Conservation (phyloP, 208 protist species). For the Zelonia costaricensis region DNA sequence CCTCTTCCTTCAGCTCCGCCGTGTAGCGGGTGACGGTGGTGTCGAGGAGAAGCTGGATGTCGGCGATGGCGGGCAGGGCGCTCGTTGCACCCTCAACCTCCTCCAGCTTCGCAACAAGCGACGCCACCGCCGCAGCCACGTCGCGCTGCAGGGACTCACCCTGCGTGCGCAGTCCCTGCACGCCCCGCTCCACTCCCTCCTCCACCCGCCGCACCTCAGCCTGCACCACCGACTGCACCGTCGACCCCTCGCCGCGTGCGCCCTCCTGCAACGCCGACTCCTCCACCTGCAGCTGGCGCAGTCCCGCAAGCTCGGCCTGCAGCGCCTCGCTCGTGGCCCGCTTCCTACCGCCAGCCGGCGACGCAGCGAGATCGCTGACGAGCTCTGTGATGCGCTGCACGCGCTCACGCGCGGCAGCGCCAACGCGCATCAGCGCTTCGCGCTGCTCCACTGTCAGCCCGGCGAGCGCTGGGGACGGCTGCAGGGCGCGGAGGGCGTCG, state of each 20-base stretch:
- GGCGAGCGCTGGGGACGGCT: conserved; percentile 8
- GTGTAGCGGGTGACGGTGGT: conserved; percentile 13
- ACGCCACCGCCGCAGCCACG: conserved; percentile 1
- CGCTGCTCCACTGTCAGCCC: conserved; percentile 23
- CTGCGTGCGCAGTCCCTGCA: not conserved
- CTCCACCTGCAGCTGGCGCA: conserved; percentile 21
- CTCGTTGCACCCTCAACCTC: conserved; percentile 7
- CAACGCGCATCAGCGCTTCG: conserved; percentile 10
- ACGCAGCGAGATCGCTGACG: conserved; percentile 3
- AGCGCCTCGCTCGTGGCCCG: not conserved
- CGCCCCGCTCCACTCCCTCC: conserved; percentile 6
- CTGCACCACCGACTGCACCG: conserved; percentile 21
- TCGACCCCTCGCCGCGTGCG: not conserved
- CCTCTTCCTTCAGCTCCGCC: conserved; percentile 8
- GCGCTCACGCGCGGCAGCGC: conserved; percentile 12
- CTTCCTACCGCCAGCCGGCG: not conserved
- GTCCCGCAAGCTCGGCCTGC: conserved; percentile 4
- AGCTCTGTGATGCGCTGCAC: conserved; percentile 11
- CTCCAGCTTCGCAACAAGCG: conserved; percentile 11
- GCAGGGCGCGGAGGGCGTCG: conserved; percentile 21
- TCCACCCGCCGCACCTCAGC: conserved; percentile 15
- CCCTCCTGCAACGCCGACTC: conserved; percentile 15
- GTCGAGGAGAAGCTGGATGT: conserved; percentile 31
- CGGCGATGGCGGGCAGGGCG: conserved; percentile 12
- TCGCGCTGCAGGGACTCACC: conserved; percentile 2